Conservation (phyloP, 2,329 filamentous ascomycete species). For the Penicillium glabrum region DNA sequence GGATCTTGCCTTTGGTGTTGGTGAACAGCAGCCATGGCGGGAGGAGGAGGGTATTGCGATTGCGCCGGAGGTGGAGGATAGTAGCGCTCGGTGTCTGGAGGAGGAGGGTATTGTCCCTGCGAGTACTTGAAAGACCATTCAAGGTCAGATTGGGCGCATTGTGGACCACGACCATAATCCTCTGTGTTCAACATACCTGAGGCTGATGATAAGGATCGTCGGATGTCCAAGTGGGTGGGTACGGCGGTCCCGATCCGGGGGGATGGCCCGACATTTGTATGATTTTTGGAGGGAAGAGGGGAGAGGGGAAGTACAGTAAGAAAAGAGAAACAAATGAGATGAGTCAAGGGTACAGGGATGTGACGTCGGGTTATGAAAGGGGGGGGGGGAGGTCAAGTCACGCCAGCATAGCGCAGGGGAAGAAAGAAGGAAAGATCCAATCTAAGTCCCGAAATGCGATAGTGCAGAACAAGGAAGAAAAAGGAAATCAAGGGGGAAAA, state of each 20-base stretch:
- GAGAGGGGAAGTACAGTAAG: slow-evolving; percentile 13
- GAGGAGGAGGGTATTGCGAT: slow-evolving; percentile 38
- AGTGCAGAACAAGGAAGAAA: slow-evolving; percentile 7
- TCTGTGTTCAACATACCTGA: too few species aligned
- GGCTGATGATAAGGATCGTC: neutral
- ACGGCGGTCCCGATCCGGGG: slow-evolving; percentile 46
- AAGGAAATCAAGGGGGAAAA: slow-evolving; percentile 3
- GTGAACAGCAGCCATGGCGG: slow-evolving; percentile 45
- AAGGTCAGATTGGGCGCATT: neutral
- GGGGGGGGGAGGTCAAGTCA: slow-evolving; percentile 19
- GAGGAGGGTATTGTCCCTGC: slow-evolving; percentile 33
- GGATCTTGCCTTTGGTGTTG: slow-evolving; percentile 44
- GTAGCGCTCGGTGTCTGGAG: slow-evolving; percentile 21
- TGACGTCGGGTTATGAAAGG: slow-evolving; percentile 27
- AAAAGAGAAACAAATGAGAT: slow-evolving; percentile 19
- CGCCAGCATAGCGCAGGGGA: slow-evolving; percentile 28
- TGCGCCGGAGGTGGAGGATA: slow-evolving; percentile 32
- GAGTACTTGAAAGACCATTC: slow-evolving; percentile 26
- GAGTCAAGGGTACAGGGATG: slow-evolving; percentile 27
- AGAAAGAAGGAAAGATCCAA: slow-evolving; percentile 14
- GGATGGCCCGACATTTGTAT: slow-evolving; percentile 46
- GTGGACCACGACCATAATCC: neutral
- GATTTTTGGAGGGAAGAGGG: slow-evolving; percentile 17
- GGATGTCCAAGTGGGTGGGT: slow-evolving; percentile 43
- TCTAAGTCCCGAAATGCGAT: slow-evolving; percentile 7